phyloP scores from a whole-genome alignment of 257 asterid genomes.

The Gentiana straminea region DNA sequence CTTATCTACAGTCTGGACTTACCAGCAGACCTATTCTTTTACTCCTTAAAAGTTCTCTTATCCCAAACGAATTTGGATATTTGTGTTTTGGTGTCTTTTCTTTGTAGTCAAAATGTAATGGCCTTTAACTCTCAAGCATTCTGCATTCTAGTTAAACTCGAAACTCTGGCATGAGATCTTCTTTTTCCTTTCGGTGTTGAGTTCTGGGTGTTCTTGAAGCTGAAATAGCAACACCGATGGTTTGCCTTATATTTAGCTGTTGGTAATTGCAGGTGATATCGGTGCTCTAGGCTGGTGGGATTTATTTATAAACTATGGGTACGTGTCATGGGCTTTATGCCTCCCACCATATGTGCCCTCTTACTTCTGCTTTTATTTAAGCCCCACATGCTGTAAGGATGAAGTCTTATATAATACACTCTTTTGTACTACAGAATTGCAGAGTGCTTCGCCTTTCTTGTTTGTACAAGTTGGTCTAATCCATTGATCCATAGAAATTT shows the following conservation, averaged over 20 bases:
- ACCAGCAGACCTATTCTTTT: too few species aligned
- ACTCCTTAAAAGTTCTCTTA: too few species aligned
- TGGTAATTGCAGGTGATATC: constrained; percentile 51
- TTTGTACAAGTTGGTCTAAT: constrained; percentile 97
- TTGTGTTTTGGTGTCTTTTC: too few species aligned
- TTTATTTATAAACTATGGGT: constrained; percentile 91
- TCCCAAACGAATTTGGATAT: too few species aligned
- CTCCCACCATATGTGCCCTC: background rate
- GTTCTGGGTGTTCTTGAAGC: background rate
- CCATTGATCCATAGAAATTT: constrained; percentile 74
- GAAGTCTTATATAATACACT: too few species aligned
- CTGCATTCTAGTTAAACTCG: too few species aligned
- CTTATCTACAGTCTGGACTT: too few species aligned
- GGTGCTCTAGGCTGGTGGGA: constrained; percentile 99
- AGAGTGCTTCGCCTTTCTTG: constrained; percentile 98
- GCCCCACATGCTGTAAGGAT: too few species aligned
- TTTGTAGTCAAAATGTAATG: too few species aligned
- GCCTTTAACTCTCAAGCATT: too few species aligned
- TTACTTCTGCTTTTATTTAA: background rate
- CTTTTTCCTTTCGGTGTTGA: background rate
- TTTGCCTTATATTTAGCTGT: background rate
- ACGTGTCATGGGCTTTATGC: constrained; percentile 11
- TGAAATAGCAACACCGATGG: background rate
- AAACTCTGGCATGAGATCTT: background rate
- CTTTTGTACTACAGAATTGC: constrained; percentile 55